Conservation (phyloP, 108 stramenopile species). For the Cyclotella sp. region DNA sequence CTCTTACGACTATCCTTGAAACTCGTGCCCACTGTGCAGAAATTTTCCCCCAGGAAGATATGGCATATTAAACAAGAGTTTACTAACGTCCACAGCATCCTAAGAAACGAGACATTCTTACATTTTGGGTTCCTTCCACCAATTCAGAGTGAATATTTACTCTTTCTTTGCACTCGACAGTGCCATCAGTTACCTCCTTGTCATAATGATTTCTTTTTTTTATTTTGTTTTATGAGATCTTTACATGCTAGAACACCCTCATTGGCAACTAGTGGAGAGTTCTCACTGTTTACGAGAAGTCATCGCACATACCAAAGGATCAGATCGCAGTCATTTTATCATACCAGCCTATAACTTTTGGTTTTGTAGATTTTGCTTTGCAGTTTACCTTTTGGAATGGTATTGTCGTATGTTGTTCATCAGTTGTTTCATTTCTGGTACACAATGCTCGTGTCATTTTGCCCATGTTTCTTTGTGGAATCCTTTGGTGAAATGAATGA, state of each 20-base stretch:
- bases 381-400: slow-evolving; percentile 2
- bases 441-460: background rate
- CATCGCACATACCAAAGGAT: slow-evolving; percentile 55
- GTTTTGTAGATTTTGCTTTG: slow-evolving; percentile 5
- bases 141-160: slow-evolving; percentile 59
- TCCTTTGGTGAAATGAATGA: slow-evolving; percentile 6
- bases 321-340: slow-evolving; percentile 52
- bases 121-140: slow-evolving; percentile 58
- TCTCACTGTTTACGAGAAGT: slow-evolving; percentile 36
- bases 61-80: slow-evolving; percentile 66
- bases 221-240: slow-evolving; percentile 35
- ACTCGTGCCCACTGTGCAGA: background rate
- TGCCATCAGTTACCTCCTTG: background rate
- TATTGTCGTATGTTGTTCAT: background rate
- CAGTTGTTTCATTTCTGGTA: background rate
- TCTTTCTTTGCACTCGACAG: slow-evolving; percentile 68
- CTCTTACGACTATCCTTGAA: background rate
- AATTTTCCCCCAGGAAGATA: slow-evolving; percentile 40
- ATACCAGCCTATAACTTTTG: slow-evolving; percentile 59
- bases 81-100: slow-evolving; percentile 63
- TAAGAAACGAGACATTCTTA: slow-evolving; percentile 58
- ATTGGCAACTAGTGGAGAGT: background rate
- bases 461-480: background rate
- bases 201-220: background rate
- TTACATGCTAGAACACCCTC: slow-evolving; percentile 26